A percentile compares a stretch with the other conserved stretches of the same genome.
Conservation (phyloP, 192 early-diverging fungal genomes). For the Coemansia sp. region DNA sequence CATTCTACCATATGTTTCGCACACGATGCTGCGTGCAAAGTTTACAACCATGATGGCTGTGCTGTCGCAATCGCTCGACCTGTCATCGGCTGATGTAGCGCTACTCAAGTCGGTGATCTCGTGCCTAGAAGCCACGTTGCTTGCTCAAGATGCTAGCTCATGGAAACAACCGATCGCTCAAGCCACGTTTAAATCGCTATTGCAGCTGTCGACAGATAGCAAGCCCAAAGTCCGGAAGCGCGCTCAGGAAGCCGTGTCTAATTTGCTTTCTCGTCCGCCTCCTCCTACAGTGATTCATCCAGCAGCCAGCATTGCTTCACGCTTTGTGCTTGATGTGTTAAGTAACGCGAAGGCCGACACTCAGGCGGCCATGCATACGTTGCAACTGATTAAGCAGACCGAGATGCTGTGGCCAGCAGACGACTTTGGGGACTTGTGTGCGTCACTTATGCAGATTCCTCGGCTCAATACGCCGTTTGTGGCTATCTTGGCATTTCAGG, state of each 20-base stretch:
- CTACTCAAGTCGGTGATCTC: conserved; percentile 72
- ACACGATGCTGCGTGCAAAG: conserved; percentile 60
- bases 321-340: conserved; percentile 63
- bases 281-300: conserved; percentile 72
- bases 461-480: conserved; percentile 75
- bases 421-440: conserved; percentile 64
- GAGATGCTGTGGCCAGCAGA: conserved; percentile 58
- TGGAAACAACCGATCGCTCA: conserved; percentile 72
- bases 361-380: conserved; percentile 61
- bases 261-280: conserved; percentile 70
- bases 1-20: conserved; percentile 65
- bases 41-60: conserved; percentile 63
- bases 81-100: conserved; percentile 75
- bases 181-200: conserved; percentile 69
- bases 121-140: conserved; percentile 76
- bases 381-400: conserved; percentile 71
- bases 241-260: conserved; percentile 78
- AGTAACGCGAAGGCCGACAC: conserved; percentile 55
- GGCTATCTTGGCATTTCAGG: conserved; percentile 63
- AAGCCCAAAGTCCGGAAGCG: conserved; percentile 87
- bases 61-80: conserved; percentile 55
- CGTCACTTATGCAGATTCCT: conserved; percentile 73
- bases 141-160: conserved; percentile 68
- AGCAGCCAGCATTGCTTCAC: conserved; percentile 59
- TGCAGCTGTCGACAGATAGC: conserved; percentile 74